phyloP scores from a whole-genome alignment of 2,329 filamentous ascomycete species.

The Chlorencoelia australis region DNA sequence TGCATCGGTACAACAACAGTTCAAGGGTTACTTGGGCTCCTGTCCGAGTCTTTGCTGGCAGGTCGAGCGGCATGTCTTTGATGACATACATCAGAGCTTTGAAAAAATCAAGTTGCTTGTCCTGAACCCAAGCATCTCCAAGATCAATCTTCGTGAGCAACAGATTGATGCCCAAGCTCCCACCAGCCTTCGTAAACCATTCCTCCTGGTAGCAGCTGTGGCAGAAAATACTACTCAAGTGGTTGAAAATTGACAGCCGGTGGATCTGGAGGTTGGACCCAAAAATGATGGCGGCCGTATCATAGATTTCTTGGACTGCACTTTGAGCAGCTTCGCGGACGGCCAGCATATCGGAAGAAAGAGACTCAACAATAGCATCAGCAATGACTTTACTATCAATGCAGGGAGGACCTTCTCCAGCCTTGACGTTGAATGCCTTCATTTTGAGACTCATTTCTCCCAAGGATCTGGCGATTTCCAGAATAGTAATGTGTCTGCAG shows the following conservation, averaged over 20 bases:
- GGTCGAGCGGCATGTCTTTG: slow-evolving; percentile 92
- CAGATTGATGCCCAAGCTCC: slow-evolving; percentile 80
- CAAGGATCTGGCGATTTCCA: slow-evolving; percentile 82
- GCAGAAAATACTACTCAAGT: slow-evolving; percentile 75
- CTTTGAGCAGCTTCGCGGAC: slow-evolving; percentile 76
- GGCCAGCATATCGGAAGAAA: slow-evolving; percentile 72
- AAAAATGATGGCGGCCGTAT: slow-evolving; percentile 68
- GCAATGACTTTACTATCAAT: slow-evolving; percentile 81
- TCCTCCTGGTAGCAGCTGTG: slow-evolving; percentile 96
- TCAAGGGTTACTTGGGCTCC: slow-evolving; percentile 78
- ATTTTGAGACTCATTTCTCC: slow-evolving; percentile 66
- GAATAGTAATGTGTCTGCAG: slow-evolving; percentile 79
- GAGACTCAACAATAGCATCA: slow-evolving; percentile 80
- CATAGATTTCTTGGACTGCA: slow-evolving; percentile 68
- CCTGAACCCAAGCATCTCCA: slow-evolving; percentile 71
- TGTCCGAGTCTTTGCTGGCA: slow-evolving; percentile 79
- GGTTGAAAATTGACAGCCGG: slow-evolving; percentile 72
- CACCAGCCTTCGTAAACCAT: slow-evolving; percentile 96
- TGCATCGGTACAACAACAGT: slow-evolving; percentile 67
- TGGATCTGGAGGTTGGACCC: slow-evolving; percentile 62
- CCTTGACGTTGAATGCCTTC: slow-evolving; percentile 72
- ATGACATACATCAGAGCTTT: slow-evolving; percentile 92
- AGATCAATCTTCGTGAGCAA: slow-evolving; percentile 77
- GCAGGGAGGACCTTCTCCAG: slow-evolving; percentile 77
- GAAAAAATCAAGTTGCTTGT: slow-evolving; percentile 79